Base-by-base conservation (phyloP, 768 basidiomycete genomes). In the Infundibulicybe gibba region DNA sequence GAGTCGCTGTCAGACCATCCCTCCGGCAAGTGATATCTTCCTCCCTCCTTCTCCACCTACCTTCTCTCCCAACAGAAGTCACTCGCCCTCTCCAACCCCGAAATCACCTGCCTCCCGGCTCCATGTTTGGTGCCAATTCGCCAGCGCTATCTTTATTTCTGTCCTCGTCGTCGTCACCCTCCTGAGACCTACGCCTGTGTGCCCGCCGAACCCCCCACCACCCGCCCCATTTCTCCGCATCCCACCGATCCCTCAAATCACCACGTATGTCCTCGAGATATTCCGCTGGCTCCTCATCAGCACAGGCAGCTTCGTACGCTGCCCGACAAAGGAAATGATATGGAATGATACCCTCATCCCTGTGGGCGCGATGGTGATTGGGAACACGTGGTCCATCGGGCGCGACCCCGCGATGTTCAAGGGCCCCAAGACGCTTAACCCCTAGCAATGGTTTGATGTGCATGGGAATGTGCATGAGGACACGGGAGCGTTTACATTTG, bases 111-210 rank as follows among this genome's bases (percentile, higher is more conserved):
- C 57, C 72, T 85, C 17, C 78, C 0, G 83, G 83, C 0, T 72
- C 74, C 32, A 77, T 85, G 62, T 85, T 81, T 49, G 83, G 83
- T 19, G 82, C 82, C 31, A 83, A 82, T 11, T 75, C 8, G 78
- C 80, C 3, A 74, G 79, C 9, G 81, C 76, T 0, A 77, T n/a
- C n/a, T n/a, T n/a, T n/a, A n/a, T n/a, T n/a, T n/a, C n/a, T n/a
- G n/a, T n/a, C n/a, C n/a, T n/a, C n/a, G 71, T 84, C 68, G 81
- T 81, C 14, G 72, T 81, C 1, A 77, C 78, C 0, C 70, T 70
- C 80, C 80, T 2, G 69, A 74, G 15, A 69, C 79, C 0, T 81
- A 83, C 42, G 56, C 48, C 3, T 56, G 57, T 16, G 75, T 83
- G 0, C 80, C 81, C 44, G 68, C 74, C 25, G 79, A 85, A 51